Conservation (phyloP, 73 alveolate genomes). For the Effrenium voratum region DNA sequence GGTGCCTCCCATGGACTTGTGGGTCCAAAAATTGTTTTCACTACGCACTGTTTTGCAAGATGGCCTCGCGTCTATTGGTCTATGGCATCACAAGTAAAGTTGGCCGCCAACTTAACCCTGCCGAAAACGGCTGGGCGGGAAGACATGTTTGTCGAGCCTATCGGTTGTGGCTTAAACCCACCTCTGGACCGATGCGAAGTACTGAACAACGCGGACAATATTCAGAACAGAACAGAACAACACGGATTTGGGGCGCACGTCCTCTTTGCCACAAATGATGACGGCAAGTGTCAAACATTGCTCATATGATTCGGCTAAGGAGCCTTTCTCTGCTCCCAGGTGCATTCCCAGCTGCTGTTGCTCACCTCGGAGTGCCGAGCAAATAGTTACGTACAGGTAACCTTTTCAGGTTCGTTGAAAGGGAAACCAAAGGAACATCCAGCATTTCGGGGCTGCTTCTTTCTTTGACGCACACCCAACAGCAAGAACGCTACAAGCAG, state of each 20-base stretch:
- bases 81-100: no score
- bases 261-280: neutral
- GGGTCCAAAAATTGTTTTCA: no score
- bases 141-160: no score
- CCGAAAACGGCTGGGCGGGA: no score
- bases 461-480: neutral
- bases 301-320: neutral
- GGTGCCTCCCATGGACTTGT: neutral
- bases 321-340: slow-evolving; percentile 19
- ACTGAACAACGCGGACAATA: no score
- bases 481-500: neutral
- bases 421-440: neutral
- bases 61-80: no score
- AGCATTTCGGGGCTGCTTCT: neutral
- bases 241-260: no score
- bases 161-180: no score
- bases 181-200: no score
- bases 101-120: no score
- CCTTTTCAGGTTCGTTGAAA: neutral
- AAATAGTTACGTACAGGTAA: neutral
- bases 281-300: neutral
- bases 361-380: neutral
- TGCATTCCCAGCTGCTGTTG: slow-evolving; percentile 20
- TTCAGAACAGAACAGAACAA: no score
- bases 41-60: no score